These are phyloP conservation scores for Rhodofomes roseus DNA, from an alignment of 1,284 basidiomycete genomes.

Conservation along the genomic window DNA sequence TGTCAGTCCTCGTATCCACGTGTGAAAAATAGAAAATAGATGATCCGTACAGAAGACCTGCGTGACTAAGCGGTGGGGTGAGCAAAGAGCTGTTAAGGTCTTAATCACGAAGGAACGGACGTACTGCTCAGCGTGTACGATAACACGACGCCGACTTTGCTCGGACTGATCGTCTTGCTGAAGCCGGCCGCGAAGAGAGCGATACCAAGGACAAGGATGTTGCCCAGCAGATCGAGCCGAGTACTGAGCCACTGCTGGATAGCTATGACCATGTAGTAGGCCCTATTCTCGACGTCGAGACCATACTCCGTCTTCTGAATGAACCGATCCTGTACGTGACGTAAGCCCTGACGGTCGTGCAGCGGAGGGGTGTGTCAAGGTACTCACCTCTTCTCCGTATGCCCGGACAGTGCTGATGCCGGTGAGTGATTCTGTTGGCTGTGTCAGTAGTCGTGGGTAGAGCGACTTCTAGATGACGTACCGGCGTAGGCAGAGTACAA, in stretches of 20 bases:
- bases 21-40: neutral
- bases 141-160: conserved; percentile 58
- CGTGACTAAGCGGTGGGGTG: conserved; percentile 38
- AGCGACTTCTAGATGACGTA: conserved; percentile 7
- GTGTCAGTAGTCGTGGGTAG: conserved; percentile 36
- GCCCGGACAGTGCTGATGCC: conserved; percentile 65
- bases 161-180: conserved; percentile 43
- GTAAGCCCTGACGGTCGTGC: neutral
- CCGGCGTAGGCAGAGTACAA: conserved; percentile 56
- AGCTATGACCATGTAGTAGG: conserved; percentile 74
- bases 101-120: conserved; percentile 20
- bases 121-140: conserved; percentile 60
- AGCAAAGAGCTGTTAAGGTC: neutral
- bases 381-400: conserved; percentile 41
- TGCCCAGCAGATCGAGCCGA: conserved; percentile 66
- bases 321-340: conserved; percentile 35
- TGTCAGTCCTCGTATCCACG: neutral
- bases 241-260: conserved; percentile 63
- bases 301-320: conserved; percentile 42
- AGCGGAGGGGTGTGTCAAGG: too few relatives aligned
- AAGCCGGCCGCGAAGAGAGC: conserved; percentile 63
- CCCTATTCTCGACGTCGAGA: conserved; percentile 63
- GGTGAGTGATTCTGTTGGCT: conserved; percentile 53
- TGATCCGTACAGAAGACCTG: conserved; percentile 48
- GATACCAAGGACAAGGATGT: conserved; percentile 70